Evolutionary conservation across 2,329 filamentous ascomycete genomes (phyloP), one percentile per base, ranked within the genome.

Genomic region (Exophiala mesophila): DNA sequence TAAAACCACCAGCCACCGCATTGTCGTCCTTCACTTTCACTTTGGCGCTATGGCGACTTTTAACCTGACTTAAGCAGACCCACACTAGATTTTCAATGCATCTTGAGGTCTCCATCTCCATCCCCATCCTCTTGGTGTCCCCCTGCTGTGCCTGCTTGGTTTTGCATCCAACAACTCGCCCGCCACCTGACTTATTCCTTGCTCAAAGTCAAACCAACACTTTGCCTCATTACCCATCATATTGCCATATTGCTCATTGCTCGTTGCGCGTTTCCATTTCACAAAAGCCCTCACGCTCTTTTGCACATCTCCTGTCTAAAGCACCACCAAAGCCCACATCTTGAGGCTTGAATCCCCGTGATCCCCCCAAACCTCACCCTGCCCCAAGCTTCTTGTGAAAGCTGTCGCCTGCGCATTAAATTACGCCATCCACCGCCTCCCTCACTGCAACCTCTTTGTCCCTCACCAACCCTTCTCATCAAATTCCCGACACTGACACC

Each of bases 351-450:
- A 31, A 7, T 31, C 16, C 23, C 12, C 23, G 23, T 26, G 16
- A 13, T 17, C 32, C 7, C 39, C 13, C 28, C 28, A 32, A 37
- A 18, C 26, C 32, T 16, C 32, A 36, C 21, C 43, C 6, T 28
- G 8, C 9, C 26, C 32, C 40, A 44, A 44, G 45, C 45, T 44
- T 48, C 37, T 41, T 23, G 41, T 34, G 39, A 45, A 46, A 41
- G 42, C 41, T 44, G 29, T 47, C 36, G 41, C 48, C 48, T 48
- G 33, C 34, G 31, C 40, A 40, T 43, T n/a, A n/a, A n/a, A n/a
- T n/a, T 45, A 30, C 39, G 30, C 38, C 39, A 49, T 41, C 29
- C 17, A 24, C 10, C 17, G 30, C 15, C 40, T 24, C 19, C 31
- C 36, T 18, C 30, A 35, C 17, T 29, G 13, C 26, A 15, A 10